Evolutionary conservation across 2,329 filamentous ascomycete species (phyloP), one percentile per base, ranked within the genome.

Genomic region (Stagonosporopsis cucurbitacearum): DNA sequence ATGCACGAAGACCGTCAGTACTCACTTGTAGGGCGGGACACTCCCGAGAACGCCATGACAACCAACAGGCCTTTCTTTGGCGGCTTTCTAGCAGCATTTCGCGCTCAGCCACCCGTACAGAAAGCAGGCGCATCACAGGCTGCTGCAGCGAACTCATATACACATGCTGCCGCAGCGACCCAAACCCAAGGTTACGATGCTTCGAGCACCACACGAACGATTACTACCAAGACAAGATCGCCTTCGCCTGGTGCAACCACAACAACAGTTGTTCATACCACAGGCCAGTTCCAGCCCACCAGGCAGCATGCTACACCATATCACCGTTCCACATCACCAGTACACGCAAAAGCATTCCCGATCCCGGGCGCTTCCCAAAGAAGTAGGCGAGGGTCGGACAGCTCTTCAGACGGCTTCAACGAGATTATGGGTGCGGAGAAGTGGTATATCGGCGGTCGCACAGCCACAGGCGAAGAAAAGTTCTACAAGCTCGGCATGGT

Each of bases 401-500:
- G 87, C 74, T 89, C 85, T 60, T 87, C 83, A 49, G 90, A 92
- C 68, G 90, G 89, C 1, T 92, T 92, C 73, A 80, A 88, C 48
- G 89, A 92, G 58, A 87, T 87, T 32, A 75, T 86, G 44, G 88
- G 88, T 2, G 84, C 85, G 1, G 90, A 93, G 62, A 92, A 90
- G 77, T 91, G 89, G 88, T 93, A 92, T 68, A 90, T 93, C 50
- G 90, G 90, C 20, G 90, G 90, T 6, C 80, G 88, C 69, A 92
- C 89, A 25, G 88, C 89, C 1, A 82, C 78, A 1, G 90, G 90
- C n/a, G 90, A 93, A 68, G 90, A 93, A 72, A 85, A 85, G 68
- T 92, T 91, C 77, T 93, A 92, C 75, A 91, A 91, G 78, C 78
- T 93, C 40, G 89, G 89, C 39, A 89, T 93, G 62, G 86, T 93